Conservation (phyloP, 495 filamentous ascomycete species). For the Trichoderma orchidacearum region DNA sequence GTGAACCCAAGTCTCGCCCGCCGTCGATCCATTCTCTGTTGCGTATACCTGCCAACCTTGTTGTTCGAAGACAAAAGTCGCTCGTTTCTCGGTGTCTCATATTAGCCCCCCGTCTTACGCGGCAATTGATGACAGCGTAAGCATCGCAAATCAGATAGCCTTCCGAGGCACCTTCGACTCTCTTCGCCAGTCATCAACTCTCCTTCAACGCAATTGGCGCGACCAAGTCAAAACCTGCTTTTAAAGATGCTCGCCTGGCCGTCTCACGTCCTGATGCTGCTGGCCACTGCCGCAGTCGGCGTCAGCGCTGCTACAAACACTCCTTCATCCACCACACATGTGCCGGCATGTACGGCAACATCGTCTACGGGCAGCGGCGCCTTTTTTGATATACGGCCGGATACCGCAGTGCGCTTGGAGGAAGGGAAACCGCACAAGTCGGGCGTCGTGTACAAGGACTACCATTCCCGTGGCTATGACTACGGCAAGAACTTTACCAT, state of each 20-base stretch:
- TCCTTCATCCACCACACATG: constrained; percentile 15
- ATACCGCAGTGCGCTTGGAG: constrained; percentile 43
- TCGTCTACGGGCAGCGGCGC: constrained; percentile 50
- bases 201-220: background rate
- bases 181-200: background rate
- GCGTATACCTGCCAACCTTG: too few species aligned
- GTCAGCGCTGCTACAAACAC: background rate
- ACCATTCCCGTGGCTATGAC: constrained; percentile 72
- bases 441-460: constrained; percentile 50
- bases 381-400: constrained; percentile 80
- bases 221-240: background rate
- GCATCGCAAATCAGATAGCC: background rate
- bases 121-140: background rate
- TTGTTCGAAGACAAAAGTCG: too few species aligned
- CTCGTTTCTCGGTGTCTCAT: background rate
- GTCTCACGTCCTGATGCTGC: background rate
- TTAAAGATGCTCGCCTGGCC: background rate
- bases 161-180: background rate
- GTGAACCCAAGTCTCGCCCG: too few species aligned
- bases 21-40: too few species aligned
- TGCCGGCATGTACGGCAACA: constrained; percentile 64
- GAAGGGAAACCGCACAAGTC: constrained; percentile 44
- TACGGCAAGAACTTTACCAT: constrained; percentile 85
- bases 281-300: background rate
- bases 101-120: background rate